Conservation (phyloP, 345 rosid genomes). For the Heritiera littoralis region DNA sequence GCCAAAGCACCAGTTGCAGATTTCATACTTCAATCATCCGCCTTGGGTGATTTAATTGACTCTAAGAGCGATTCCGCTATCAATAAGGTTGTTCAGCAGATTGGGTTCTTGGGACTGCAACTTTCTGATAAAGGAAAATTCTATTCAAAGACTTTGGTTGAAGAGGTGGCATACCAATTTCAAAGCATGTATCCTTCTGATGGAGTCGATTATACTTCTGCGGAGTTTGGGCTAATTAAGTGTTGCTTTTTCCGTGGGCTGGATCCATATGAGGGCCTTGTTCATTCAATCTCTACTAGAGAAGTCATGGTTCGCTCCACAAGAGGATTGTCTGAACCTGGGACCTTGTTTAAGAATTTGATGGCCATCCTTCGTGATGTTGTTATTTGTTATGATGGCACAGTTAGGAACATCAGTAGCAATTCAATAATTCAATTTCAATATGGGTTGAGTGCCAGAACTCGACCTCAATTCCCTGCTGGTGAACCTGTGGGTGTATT, state of each 20-base stretch:
- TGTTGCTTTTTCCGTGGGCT: slow-evolving; percentile 80
- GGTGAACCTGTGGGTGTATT: slow-evolving; percentile 98
- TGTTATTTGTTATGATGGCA: slow-evolving; percentile 85
- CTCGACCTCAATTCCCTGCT: slow-evolving; percentile 60
- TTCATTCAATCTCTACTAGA: slow-evolving; percentile 77
- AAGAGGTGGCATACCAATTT: slow-evolving; percentile 69
- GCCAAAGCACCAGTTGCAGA: slow-evolving; percentile 51
- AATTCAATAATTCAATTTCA: slow-evolving; percentile 83
- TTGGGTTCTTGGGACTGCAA: slow-evolving; percentile 86
- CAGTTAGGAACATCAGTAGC: slow-evolving; percentile 82
- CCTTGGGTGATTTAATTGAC: slow-evolving; percentile 70
- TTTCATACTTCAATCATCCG: slow-evolving; percentile 58
- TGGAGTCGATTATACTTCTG: slow-evolving; percentile 54
- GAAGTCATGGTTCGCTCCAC: slow-evolving; percentile 91
- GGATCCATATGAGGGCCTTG: slow-evolving; percentile 91
- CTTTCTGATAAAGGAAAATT: slow-evolving; percentile 82
- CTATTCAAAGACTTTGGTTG: slow-evolving; percentile 71
- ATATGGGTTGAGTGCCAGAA: slow-evolving; percentile 58
- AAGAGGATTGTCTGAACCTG: slow-evolving; percentile 94
- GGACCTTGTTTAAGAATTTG: slow-evolving; percentile 85
- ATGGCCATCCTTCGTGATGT: slow-evolving; percentile 98
- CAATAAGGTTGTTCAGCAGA: slow-evolving; percentile 76
- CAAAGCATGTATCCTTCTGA: slow-evolving; percentile 55
- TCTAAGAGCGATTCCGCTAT: slow-evolving; percentile 75
- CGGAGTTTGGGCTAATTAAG: slow-evolving; percentile 67